Percentiles rank a stretch among this genome's conserved stretches.
phyloP scores from a whole-genome alignment of 2,329 filamentous ascomycete genomes.

The Fusarium brevicatenulatum region DNA sequence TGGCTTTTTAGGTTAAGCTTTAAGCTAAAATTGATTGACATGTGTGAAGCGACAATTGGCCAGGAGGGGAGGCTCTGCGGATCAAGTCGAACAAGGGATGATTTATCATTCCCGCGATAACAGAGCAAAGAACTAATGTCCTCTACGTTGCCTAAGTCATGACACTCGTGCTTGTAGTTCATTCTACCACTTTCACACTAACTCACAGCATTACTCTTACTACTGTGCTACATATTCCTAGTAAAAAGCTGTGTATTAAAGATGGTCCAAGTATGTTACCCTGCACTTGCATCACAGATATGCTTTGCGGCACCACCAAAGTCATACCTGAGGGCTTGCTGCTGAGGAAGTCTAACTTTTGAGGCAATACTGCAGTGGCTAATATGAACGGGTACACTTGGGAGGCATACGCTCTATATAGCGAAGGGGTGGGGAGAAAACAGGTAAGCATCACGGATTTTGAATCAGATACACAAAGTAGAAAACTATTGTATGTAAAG shows the following conservation, averaged over 20 bases:
- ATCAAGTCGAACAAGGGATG: no score
- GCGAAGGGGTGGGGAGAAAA: background rate
- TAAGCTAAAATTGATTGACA: background rate
- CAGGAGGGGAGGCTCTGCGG: no score
- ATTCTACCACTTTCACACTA: background rate
- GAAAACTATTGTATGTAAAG: accelerated
- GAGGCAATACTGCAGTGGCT: no score
- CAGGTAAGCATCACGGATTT: accelerated
- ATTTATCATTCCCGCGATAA: background rate
- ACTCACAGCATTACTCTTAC: no score
- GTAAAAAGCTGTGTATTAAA: no score
- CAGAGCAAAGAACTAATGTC: background rate
- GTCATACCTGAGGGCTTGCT: no score
- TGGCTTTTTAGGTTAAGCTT: background rate
- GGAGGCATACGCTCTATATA: accelerated
- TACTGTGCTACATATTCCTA: background rate
- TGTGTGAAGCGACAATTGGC: background rate
- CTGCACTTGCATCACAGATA: background rate
- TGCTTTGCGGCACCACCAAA: no score
- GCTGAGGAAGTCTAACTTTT: no score
- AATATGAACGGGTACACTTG: no score
- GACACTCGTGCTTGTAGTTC: background rate
- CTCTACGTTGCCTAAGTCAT: no score
- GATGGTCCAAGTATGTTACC: background rate
- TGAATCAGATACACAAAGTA: accelerated